Percentiles rank a stretch among this genome's conserved stretches.
Conservation (phyloP, 148 eudicot species). For the Beta vulgaris region DNA sequence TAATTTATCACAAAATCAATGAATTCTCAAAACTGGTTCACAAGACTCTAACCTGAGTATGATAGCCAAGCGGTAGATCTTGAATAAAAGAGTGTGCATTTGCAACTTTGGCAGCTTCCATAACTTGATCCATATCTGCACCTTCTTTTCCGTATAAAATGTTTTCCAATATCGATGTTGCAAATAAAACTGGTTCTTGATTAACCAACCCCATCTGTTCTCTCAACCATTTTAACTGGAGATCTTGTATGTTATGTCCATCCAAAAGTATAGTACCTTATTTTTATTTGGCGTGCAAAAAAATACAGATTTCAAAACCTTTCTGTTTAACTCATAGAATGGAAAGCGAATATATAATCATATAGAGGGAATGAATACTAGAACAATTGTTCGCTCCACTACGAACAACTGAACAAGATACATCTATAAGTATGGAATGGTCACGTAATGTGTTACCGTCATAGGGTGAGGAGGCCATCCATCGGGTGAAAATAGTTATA, state of each 20-base stretch:
- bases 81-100: conserved; percentile 63
- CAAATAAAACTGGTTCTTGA: conserved; percentile 72
- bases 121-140: conserved; percentile 45
- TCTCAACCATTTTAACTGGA: conserved; percentile 63
- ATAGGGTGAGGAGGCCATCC: no score
- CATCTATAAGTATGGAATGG: no score
- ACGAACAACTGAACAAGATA: no score
- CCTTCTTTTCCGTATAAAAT: conserved; percentile 57
- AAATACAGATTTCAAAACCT: not conserved
- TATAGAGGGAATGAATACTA: no score
- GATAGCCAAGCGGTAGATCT: conserved; percentile 52
- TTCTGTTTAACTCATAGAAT: no score
- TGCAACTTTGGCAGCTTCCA: conserved; percentile 54
- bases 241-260: conserved; percentile 43
- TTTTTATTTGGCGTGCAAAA: not conserved
- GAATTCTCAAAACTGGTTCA: not conserved
- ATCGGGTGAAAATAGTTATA: no score
- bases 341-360: no score
- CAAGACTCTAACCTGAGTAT: conserved; percentile 45
- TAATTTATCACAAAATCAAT: no score
- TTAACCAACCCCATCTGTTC: conserved; percentile 67
- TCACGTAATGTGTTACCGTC: no score
- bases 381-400: no score
- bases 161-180: conserved; percentile 51
- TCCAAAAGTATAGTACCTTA: conserved; percentile 53